A percentile compares a stretch with the other conserved stretches of the same genome.
Conservation (phyloP, 2,329 filamentous ascomycete genomes). For the Cladosporium sp. region DNA sequence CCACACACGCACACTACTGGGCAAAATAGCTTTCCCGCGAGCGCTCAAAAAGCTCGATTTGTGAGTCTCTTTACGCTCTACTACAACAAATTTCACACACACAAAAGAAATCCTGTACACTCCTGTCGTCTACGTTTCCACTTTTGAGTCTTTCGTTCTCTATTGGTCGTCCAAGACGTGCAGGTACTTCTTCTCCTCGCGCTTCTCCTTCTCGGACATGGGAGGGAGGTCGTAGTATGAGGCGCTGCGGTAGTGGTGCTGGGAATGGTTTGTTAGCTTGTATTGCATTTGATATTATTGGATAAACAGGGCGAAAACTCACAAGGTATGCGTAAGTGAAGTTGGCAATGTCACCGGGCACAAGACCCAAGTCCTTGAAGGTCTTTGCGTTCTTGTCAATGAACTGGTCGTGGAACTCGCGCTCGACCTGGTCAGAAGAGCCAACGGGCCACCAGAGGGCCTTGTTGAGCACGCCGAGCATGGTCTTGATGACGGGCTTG, state of each 20-base stretch:
- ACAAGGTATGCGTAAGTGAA: conserved; percentile 94
- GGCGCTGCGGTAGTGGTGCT: conserved; percentile 89
- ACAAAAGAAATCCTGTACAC: conserved; percentile 10
- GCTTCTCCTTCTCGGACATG: conserved; percentile 89
- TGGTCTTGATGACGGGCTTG: conserved; percentile 74
- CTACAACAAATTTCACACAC: conserved; percentile 12
- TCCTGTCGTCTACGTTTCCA: not conserved
- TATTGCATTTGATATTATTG: not conserved
- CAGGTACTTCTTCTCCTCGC: conserved; percentile 94
- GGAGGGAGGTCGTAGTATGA: conserved; percentile 92
- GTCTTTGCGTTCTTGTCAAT: conserved; percentile 93
- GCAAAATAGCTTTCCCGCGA: not conserved
- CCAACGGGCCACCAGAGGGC: conserved; percentile 85
- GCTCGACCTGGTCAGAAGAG: conserved; percentile 83
- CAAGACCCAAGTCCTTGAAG: conserved; percentile 88
- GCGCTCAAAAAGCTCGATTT: conserved; percentile 1
- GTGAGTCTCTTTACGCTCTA: not conserved
- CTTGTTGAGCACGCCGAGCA: conserved; percentile 75
- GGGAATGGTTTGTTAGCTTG: conserved; percentile 7
- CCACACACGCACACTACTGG: not conserved
- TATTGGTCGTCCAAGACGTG: conserved; percentile 90
- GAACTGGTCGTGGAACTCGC: conserved; percentile 88
- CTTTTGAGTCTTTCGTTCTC: conserved; percentile 26
- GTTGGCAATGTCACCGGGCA: conserved; percentile 81
- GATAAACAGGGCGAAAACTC: conserved; percentile 42